Evolutionary conservation across 768 basidiomycete genomes (phyloP).

Genomic region (Lentinula guzmanii): DNA sequence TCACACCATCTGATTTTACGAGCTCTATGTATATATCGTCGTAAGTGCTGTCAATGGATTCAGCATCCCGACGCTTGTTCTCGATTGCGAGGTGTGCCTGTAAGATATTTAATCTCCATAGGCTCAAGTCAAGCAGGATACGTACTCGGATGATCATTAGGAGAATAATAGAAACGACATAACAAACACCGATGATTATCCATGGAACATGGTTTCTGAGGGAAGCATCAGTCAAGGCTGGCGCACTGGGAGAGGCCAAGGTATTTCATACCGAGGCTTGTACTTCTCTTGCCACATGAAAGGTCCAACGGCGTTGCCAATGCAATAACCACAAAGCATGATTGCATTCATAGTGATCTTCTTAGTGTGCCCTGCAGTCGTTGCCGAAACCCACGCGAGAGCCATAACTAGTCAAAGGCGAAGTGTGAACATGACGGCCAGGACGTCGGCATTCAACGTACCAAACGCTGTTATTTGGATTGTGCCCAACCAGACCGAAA

Average conservation of each 20-base stretch:
- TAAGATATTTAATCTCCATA: conserved; percentile 21
- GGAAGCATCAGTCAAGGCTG: conserved; percentile 53
- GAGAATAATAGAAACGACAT: conserved; percentile 41
- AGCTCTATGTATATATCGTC: conserved; percentile 2
- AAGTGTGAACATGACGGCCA: conserved; percentile 28
- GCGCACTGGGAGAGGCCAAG: conserved; percentile 17
- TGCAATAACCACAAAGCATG: conserved; percentile 63
- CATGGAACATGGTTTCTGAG: conserved; percentile 68
- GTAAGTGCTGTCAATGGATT: conserved; percentile 15
- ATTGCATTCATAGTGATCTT: conserved; percentile 69
- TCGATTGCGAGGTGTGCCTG: conserved; percentile 37
- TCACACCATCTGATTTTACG: neutral
- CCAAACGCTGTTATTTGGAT: conserved; percentile 53
- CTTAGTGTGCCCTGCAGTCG: conserved; percentile 72
- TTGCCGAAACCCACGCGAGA: conserved; percentile 57
- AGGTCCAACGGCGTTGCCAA: conserved; percentile 55
- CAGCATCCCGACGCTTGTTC: conserved; percentile 58
- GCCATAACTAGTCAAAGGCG: conserved; percentile 30
- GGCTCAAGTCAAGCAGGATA: conserved; percentile 30
- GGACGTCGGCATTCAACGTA: neutral
- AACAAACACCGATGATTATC: conserved; percentile 68
- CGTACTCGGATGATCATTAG: conserved; percentile 36
- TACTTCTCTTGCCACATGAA: conserved; percentile 75
- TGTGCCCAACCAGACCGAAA: conserved; percentile 46
- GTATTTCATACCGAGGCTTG: conserved; percentile 57